These are phyloP conservation scores for Penicillium canariense DNA, from an alignment of 495 filamentous ascomycete genomes.

Conservation along the genomic window DNA sequence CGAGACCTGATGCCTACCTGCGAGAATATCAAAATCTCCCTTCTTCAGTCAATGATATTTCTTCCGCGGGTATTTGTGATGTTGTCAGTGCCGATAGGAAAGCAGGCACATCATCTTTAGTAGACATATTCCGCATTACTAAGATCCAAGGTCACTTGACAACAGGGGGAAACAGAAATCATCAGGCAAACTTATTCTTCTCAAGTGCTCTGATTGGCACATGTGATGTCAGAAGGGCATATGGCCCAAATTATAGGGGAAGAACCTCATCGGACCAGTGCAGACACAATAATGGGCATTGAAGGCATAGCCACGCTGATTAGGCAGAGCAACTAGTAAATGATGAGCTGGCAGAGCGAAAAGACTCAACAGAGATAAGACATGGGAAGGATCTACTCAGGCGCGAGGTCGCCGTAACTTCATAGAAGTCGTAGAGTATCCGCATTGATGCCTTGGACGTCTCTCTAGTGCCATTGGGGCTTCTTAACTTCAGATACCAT, in stretches of 20 bases:
- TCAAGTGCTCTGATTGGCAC: too few species aligned
- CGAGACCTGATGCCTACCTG: too few species aligned
- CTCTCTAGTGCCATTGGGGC: conserved; percentile 14
- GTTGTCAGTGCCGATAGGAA: too few species aligned
- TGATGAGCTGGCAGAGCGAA: neutral
- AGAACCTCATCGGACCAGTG: conserved; percentile 49
- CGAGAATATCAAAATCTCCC: neutral
- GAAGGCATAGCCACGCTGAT: conserved; percentile 49
- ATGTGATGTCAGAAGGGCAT: conserved; percentile 28
- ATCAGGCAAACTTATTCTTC: too few species aligned
- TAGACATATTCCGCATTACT: too few species aligned
- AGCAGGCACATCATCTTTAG: too few species aligned
- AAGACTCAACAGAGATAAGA: conserved; percentile 36
- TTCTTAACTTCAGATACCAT: neutral
- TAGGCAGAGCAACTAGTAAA: neutral
- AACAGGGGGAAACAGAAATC: too few species aligned
- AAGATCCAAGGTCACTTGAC: too few species aligned
- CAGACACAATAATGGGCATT: conserved; percentile 38
- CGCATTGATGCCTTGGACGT: conserved; percentile 21
- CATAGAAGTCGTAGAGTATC: conserved; percentile 33
- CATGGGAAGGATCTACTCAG: conserved; percentile 42
- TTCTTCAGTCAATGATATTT: too few species aligned
- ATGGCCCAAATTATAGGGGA: conserved; percentile 35
- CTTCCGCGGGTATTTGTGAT: too few species aligned
- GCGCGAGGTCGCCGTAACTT: conserved; percentile 39